These are phyloP conservation scores for Botrytis elliptica DNA, from an alignment of 2,329 filamentous ascomycete genomes.

Conservation along the genomic window DNA sequence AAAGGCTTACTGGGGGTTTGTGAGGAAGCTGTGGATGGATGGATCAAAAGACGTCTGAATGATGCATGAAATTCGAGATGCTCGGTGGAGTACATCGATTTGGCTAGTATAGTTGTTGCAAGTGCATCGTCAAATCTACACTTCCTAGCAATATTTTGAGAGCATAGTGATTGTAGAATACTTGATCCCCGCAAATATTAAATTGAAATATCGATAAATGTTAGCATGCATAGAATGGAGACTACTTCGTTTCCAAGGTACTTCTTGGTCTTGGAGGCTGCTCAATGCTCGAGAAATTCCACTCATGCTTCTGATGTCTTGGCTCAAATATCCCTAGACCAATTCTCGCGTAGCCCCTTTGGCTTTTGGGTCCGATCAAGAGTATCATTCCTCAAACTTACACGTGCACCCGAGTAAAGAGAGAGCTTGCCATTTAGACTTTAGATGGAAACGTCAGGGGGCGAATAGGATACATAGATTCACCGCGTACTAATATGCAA, in stretches of 20 bases:
- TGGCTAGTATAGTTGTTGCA: not conserved
- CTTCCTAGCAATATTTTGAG: not conserved
- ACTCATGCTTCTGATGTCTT: not conserved
- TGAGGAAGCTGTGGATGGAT: slow-evolving; percentile 29
- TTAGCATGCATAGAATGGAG: not conserved
- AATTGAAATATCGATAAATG: not conserved
- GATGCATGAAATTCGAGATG: too few relatives aligned
- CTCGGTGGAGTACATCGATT: not conserved
- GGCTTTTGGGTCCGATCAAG: not conserved
- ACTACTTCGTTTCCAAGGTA: not conserved
- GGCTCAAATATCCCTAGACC: not conserved
- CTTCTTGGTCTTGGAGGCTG: not conserved
- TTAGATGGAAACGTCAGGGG: not conserved
- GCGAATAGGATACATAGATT: not conserved
- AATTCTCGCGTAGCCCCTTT: not conserved
- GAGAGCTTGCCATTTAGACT: not conserved
- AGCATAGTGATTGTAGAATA: not conserved
- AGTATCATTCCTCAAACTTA: not conserved
- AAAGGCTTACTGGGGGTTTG: slow-evolving; percentile 33
- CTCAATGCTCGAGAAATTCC: not conserved
- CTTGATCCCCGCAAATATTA: not conserved
- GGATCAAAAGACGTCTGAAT: not conserved
- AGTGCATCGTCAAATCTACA: not conserved
- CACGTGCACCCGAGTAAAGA: not conserved
- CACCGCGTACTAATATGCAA: not conserved